Conservation (phyloP, 148 eudicot species). For the Heliamphora exappendiculata region DNA sequence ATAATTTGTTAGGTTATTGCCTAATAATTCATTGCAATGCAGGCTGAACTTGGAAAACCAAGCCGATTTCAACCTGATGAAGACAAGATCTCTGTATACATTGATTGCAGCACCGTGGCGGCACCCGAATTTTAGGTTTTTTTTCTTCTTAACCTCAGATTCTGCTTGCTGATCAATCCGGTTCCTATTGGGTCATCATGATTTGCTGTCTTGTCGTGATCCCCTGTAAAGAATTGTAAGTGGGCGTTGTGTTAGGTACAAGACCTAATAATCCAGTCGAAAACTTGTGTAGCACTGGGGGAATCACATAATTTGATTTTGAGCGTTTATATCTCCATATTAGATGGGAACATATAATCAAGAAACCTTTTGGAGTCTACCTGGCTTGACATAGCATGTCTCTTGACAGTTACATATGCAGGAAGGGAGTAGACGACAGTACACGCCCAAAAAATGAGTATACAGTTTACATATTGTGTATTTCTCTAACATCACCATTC, state of each 20-base stretch:
- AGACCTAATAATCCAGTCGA: not conserved
- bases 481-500: not conserved
- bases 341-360: not conserved
- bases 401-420: not conserved
- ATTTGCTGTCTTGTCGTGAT: not conserved
- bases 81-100: constrained; percentile 69
- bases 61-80: constrained; percentile 59
- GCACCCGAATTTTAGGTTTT: constrained; percentile 71
- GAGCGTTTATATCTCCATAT: not conserved
- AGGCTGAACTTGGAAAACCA: constrained; percentile 80
- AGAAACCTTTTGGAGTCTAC: not conserved
- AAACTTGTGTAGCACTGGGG: not conserved
- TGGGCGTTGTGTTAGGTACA: not conserved
- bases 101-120: constrained; percentile 89
- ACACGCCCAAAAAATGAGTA: too few relatives aligned
- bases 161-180: not conserved
- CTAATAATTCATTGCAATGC: constrained; percentile 16
- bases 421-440: not conserved
- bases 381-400: not conserved
- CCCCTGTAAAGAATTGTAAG: not conserved
- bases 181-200: not conserved
- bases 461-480: not conserved
- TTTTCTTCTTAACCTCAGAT: not conserved
- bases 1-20: not conserved
- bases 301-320: not conserved